Evolutionary conservation across 2,329 filamentous ascomycete genomes (phyloP), one percentile per base, ranked within the genome.

Genomic region (Ustulina deusta): DNA sequence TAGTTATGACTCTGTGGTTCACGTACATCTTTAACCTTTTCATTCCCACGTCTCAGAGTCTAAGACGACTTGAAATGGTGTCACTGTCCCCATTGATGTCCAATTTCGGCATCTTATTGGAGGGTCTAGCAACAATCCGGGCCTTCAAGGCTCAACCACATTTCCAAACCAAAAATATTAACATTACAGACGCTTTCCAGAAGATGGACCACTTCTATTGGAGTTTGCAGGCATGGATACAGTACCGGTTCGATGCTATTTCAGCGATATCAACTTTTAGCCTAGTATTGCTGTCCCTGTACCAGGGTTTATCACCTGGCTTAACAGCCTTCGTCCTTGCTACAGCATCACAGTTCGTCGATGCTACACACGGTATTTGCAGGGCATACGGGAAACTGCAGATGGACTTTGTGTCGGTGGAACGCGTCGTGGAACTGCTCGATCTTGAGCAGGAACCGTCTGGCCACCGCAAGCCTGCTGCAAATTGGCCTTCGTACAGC

Each of bases 141-240:
- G 93, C 94, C 0, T 95, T 97, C 77, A 89, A 87, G 56, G 93
- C 91, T 0, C 91, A 97, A 73, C 82, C 86, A 3, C 89, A 91
- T 60, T 97, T 97, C 75, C 93, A 97, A 75, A 87, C 90, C 69
- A 87, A 90, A 58, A 93, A 97, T 60, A 90, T 97, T 38, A 83
- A 86, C 1, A 93, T 94, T 0, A 93, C 94, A 0, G 94, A 97
- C 75, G 89, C 90, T 20, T 97, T 97, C 76, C 94, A 97, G 78
- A 93, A 93, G 77, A 96, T 97, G 86, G 94, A 97, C 74, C 94
- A 97, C 78, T 97, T 97, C 81, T 97, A 97, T 81, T 97, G 94
- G 91, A 92, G 90, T 66, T 84, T 97, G 49, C 93, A 97, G 72
- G 89, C 89, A 7, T 97, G 94, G 94, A 84, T 97, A 2, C 90